These are phyloP conservation scores for Erythrobasidium yunnanense DNA, from an alignment of 768 basidiomycete species.

Conservation along the genomic window DNA sequence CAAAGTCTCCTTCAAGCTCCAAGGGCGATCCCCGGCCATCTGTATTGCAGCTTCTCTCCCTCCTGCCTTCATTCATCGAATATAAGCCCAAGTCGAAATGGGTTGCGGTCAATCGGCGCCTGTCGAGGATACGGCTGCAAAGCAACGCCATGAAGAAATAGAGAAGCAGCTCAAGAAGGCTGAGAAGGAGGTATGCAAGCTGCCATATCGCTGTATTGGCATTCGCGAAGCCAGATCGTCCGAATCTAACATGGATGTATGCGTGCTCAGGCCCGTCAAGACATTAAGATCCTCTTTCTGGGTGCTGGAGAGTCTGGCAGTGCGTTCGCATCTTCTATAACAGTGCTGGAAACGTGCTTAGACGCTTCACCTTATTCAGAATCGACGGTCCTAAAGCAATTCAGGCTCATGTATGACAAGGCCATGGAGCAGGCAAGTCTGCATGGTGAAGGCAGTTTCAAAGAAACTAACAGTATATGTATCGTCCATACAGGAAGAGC, in stretches of 20 bases:
- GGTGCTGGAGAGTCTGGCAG: constrained; percentile 93
- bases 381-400: constrained; percentile 65
- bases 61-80: too few species aligned
- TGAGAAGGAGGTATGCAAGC: constrained; percentile 50
- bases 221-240: background rate
- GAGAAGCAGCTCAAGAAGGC: constrained; percentile 83
- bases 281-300: constrained; percentile 67
- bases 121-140: constrained; percentile 43
- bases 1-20: too few species aligned
- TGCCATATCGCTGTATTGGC: background rate
- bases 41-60: too few species aligned
- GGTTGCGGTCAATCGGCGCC: constrained; percentile 36
- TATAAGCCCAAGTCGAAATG: too few species aligned
- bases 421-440: constrained; percentile 41
- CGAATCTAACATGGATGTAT: background rate
- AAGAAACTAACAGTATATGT: background rate
- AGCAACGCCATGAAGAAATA: constrained; percentile 67
- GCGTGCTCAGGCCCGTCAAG: background rate
- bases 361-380: constrained; percentile 40
- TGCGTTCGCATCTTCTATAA: background rate
- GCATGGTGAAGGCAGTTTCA: background rate
- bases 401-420: constrained; percentile 19
- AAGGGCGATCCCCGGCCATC: too few species aligned
- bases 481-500: constrained; percentile 67
- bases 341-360: background rate